Evolutionary conservation across 2,329 filamentous ascomycete species (phyloP).

Genomic region (Fusarium nematophilum): DNA sequence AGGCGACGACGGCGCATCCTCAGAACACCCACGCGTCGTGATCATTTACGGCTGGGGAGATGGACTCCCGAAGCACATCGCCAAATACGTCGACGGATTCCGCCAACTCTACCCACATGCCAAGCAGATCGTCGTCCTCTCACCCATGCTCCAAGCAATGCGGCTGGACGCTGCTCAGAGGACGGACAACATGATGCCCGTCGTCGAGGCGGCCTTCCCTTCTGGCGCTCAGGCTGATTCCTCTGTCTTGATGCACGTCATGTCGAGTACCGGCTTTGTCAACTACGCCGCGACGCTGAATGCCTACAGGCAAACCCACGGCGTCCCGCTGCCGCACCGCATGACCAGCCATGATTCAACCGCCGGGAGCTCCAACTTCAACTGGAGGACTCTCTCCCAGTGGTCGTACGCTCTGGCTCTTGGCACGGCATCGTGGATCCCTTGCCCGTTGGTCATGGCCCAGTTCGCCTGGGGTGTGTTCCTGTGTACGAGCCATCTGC

Average conservation of each 20-base stretch:
- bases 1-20: too few relatives aligned
- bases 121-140: not conserved
- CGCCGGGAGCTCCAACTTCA: slow-evolving; percentile 57
- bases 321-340: slow-evolving; percentile 55
- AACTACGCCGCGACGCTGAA: slow-evolving; percentile 60
- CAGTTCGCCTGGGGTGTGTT: slow-evolving; percentile 57
- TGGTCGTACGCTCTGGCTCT: slow-evolving; percentile 64
- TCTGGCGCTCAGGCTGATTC: not conserved
- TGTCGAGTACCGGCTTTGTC: slow-evolving; percentile 68
- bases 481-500: slow-evolving; percentile 50
- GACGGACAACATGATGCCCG: slow-evolving; percentile 56
- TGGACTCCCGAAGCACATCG: not conserved
- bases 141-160: not conserved
- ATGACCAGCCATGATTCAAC: slow-evolving; percentile 62
- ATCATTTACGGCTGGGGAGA: not conserved
- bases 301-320: slow-evolving; percentile 54
- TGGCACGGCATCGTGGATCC: slow-evolving; percentile 57
- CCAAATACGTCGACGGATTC: not conserved
- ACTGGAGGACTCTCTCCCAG: slow-evolving; percentile 54
- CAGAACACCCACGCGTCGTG: not conserved
- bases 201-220: slow-evolving; percentile 53
- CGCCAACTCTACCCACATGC: not conserved
- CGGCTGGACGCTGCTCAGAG: slow-evolving; percentile 45
- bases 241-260: slow-evolving; percentile 53
- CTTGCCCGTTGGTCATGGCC: slow-evolving; percentile 60